Base-by-base conservation (phyloP, 805 yeast species). In the Myxozyma neglecta region DNA sequence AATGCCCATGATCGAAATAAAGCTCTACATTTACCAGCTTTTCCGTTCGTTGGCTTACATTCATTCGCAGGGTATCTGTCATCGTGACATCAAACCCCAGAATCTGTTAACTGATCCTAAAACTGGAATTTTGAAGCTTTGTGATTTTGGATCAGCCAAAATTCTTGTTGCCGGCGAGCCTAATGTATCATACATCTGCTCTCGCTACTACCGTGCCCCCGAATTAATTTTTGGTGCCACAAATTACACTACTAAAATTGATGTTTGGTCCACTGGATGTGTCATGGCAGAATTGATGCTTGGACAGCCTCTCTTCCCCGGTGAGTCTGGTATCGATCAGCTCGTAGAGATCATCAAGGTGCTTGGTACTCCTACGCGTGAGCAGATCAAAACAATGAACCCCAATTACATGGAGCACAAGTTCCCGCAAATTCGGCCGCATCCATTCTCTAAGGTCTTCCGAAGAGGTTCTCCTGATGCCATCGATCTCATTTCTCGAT, bases 271-370 rank as follows among this genome's bases (percentile, higher is more conserved):
- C 13, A 90, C 96, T 13, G 97, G 97, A 20, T 94, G 99, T 79
- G 99, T 94, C 24, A 91, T 94, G 90, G 98, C 98, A 4, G 99
- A 94, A 77, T 79, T 94, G 70, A 84, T 92, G 66, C 81, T 94
- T 60, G 98, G 99, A 16, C 97, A 91, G 74, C 99, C 99, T 13
- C 79, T 94, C 67, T 94, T 94, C 77, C 99, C 99, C 11, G 99
- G 99, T 49, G 98, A 94, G 74, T 86, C 92, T 63, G 98, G 99
- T 43, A 93, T 94, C 61, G 99, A 94, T 74, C 99, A 94, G 76
- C 82, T 93, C 70, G 98, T 93, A 18, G 99, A 93, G 75, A 93
- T 93, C 69, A 93, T 93, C 74, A 94, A 94, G 76, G 89, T 93
- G 32, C 80, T 94, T 72, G 99, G 99, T 14, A 93, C 99, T 0